Evolutionary conservation across 2,329 filamentous ascomycete species (phyloP).

Genomic region (Akanthomyces muscarius): DNA sequence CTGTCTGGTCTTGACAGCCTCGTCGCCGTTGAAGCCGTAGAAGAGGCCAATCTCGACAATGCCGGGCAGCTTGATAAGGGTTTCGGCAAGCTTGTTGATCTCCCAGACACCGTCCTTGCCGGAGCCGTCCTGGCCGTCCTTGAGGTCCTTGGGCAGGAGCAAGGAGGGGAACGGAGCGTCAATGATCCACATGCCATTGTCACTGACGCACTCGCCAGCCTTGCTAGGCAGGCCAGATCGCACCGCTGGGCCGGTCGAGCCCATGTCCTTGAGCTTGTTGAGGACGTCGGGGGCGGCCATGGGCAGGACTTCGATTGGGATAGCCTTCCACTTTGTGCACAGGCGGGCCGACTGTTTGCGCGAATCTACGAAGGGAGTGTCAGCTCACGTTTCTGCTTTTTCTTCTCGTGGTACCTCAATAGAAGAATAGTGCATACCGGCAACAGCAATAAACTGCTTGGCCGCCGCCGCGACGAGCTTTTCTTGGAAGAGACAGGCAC

Average conservation of each 20-base stretch:
- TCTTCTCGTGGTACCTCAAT: too few relatives aligned
- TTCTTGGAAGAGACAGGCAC: conserved; percentile 96
- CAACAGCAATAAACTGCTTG: conserved; percentile 82
- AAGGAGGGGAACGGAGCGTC: conserved; percentile 84
- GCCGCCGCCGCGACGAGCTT: conserved; percentile 87
- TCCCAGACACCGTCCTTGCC: conserved; percentile 66
- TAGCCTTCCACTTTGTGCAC: conserved; percentile 70
- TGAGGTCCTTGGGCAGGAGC: conserved; percentile 54
- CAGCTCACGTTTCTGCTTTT: too few relatives aligned
- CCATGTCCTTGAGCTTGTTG: conserved; percentile 65
- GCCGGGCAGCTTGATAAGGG: conserved; percentile 77
- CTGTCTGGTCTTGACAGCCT: conserved; percentile 52
- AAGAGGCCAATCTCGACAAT: conserved; percentile 93
- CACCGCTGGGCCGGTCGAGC: conserved; percentile 66
- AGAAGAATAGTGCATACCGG: conserved; percentile 49
- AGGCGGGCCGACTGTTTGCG: conserved; percentile 80
- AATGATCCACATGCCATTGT: conserved; percentile 69
- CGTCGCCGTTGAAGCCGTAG: conserved; percentile 70
- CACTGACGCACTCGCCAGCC: conserved; percentile 68
- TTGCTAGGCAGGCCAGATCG: conserved; percentile 71
- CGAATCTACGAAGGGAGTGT: conserved; percentile 54
- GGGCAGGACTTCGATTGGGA: conserved; percentile 92
- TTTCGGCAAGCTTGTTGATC: conserved; percentile 66
- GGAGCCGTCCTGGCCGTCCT: conserved; percentile 46
- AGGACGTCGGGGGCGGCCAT: conserved; percentile 76